Base-by-base conservation (phyloP, 257 asterid genomes). In the Jasminum sambac region DNA sequence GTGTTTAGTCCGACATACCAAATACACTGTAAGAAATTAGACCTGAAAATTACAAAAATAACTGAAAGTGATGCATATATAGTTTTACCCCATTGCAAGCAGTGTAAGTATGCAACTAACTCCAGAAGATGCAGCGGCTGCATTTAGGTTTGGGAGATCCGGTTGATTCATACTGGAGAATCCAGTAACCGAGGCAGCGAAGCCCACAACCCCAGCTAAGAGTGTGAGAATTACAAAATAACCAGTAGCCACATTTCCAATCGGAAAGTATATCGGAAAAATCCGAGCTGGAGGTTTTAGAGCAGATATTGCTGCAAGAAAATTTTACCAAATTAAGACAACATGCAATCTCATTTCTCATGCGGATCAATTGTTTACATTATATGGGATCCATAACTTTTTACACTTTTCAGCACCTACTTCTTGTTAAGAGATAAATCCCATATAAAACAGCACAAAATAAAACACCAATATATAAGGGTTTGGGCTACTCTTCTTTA, bases 171-270 rank as follows among this genome's bases (percentile, higher is more conserved):
- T 85, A 74, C 88, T 83, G 2, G 37, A 77, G 77, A 91, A 74
- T 59, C 87, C 95, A 69, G 81, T 67, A 48, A 87, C 43, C 11
- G 95, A 91, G 73, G 96, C 78, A 26, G 87, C 79, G 76, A 95
- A 79, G 62, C 99, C 99, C 63, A 88, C 94, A 13, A 87, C 83
- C 23, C 99, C 99, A 37, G 98, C 96, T 12, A 95, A 48, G 17
- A 95, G 88, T 39, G 98, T 83, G 23, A 83, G 78, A n/a, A 89
- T 76, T 52, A 95, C 85, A 26, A 91, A 78, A 71, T 89, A 88
- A 41, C 98, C 97, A 12, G 96, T 95, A 0, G 96, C 99, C 87
- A 81, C 73, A 82, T 95, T 95, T 23, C 99, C 98, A 67, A 91
- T 78, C 5, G 99, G 99, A 44, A 64, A 89, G 73, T 74, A 88